Conservation (phyloP, 495 filamentous ascomycete genomes). For the Xylaria longipes region DNA sequence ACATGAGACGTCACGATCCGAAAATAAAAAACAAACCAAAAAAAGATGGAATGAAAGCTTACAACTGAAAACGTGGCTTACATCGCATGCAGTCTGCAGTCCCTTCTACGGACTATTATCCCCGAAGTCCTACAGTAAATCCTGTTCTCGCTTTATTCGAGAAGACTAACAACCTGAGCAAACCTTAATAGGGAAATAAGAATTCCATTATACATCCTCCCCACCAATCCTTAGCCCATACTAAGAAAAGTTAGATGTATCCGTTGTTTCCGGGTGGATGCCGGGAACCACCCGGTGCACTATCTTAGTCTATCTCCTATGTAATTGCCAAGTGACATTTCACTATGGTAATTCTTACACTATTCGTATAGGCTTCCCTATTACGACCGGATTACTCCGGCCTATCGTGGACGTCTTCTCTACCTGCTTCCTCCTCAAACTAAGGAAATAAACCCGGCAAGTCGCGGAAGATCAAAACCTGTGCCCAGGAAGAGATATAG, state of each 20-base stretch:
- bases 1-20: background rate
- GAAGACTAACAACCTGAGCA: background rate
- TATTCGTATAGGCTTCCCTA: background rate
- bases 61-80: background rate
- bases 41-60: background rate
- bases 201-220: background rate
- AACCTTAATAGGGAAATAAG: background rate
- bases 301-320: background rate
- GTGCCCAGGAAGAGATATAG: too few relatives aligned
- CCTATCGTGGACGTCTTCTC: background rate
- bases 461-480: background rate
- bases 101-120: background rate
- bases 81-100: background rate
- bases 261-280: constrained; percentile 15
- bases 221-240: background rate
- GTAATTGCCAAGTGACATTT: background rate
- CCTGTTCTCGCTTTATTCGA: background rate
- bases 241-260: background rate
- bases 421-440: constrained; percentile 2
- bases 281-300: background rate
- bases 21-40: background rate
- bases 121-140: too few relatives aligned
- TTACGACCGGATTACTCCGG: background rate
- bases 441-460: background rate
- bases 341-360: constrained; percentile 17